These are phyloP conservation scores for Prunus padus DNA, from an alignment of 306 rosid genomes.

Conservation along the genomic window DNA sequence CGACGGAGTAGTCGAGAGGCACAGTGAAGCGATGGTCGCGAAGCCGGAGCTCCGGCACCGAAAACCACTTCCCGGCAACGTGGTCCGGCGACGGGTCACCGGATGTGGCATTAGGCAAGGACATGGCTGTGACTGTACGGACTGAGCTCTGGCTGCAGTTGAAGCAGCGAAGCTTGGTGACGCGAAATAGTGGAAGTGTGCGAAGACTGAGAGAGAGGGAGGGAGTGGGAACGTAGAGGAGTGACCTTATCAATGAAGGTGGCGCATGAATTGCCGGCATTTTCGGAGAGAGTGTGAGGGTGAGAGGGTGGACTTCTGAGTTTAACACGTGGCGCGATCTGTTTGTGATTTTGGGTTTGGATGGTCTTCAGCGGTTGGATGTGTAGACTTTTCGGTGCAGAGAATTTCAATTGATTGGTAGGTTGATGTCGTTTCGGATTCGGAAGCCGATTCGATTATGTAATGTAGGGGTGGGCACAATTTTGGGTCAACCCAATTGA, in stretches of 20 bases:
- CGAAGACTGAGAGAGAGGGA: background rate
- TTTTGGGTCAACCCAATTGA: no score
- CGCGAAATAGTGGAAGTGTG: conserved; percentile 18
- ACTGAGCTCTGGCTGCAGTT: conserved; percentile 21
- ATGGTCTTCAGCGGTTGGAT: background rate
- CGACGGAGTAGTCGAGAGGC: conserved; percentile 66
- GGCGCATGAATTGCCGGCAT: conserved; percentile 41
- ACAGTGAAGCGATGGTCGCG: conserved; percentile 76
- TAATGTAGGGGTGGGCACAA: no score
- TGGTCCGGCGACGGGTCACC: conserved; percentile 48
- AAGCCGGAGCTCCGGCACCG: conserved; percentile 82
- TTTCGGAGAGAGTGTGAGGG: conserved; percentile 9
- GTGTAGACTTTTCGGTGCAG: background rate
- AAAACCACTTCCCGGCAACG: conserved; percentile 58
- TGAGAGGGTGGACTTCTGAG: background rate
- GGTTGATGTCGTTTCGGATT: background rate
- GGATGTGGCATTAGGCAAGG: conserved; percentile 1
- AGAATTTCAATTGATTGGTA: background rate
- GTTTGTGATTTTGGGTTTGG: background rate
- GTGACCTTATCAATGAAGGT: conserved; percentile 21
- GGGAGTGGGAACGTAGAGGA: conserved; percentile 2
- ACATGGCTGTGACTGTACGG: conserved; percentile 35
- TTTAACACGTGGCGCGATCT: background rate
- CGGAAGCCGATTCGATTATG: background rate
- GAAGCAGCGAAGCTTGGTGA: conserved; percentile 21